Evolutionary conservation across 73 alveolate genomes (phyloP).

Genomic region (Symbiodinium natans): DNA sequence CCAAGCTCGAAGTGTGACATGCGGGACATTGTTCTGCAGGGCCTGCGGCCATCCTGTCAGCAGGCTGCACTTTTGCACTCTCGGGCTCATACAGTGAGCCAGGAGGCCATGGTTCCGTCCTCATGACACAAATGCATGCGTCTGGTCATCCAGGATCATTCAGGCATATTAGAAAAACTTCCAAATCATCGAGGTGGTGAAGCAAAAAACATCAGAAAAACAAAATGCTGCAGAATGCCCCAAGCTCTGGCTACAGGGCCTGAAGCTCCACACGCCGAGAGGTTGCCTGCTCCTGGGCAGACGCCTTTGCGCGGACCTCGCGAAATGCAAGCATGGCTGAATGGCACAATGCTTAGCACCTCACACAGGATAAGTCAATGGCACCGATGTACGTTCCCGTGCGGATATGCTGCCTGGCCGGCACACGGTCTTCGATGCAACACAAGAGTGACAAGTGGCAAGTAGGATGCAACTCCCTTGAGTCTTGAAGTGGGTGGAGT

Average conservation of each 20-base stretch:
- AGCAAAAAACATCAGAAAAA: too few relatives aligned
- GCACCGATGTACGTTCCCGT: constrained; percentile 57
- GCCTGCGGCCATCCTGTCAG: too few relatives aligned
- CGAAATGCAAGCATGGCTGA: not conserved
- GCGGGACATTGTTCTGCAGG: too few relatives aligned
- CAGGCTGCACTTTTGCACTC: too few relatives aligned
- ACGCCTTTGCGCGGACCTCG: constrained; percentile 36
- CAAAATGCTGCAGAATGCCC: too few relatives aligned
- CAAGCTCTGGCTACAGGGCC: not conserved
- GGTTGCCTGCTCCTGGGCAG: constrained; percentile 83
- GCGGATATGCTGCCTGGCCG: constrained; percentile 78
- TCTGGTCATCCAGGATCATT: not conserved
- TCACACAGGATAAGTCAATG: not conserved
- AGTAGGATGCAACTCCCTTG: too few relatives aligned
- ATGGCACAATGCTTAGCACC: too few relatives aligned
- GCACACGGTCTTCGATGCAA: too few relatives aligned
- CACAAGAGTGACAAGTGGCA: too few relatives aligned
- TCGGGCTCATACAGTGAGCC: constrained; percentile 13
- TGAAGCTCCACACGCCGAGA: constrained; percentile 60
- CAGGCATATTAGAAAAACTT: too few relatives aligned
- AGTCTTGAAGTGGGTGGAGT: not conserved
- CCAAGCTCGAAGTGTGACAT: too few relatives aligned
- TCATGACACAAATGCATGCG: not conserved
- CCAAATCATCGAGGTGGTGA: too few relatives aligned
- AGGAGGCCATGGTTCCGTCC: constrained; percentile 85